Evolutionary conservation across 371 early-diverging fungal genomes (phyloP), one percentile per base, ranked within the genome.

Genomic region (Mucor circinelloides): DNA sequence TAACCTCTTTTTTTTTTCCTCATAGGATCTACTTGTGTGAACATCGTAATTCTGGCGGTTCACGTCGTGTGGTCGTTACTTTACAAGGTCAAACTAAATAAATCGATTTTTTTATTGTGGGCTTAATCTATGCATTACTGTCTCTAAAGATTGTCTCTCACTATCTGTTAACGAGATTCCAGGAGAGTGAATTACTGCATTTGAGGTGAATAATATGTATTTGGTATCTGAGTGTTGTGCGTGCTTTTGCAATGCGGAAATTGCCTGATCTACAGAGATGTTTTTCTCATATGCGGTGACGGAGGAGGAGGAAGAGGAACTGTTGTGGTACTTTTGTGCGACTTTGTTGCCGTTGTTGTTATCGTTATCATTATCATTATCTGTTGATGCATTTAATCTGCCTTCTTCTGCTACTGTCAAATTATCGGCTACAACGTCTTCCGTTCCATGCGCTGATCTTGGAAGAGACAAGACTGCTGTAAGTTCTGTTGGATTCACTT

Each of bases 11-110:
- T 30, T 56, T 3, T 30, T 15, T 31, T n/a, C n/a, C n/a, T 21
- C 17, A 30, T 74, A 88, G 90, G 1, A 91, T 91, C 31, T 91
- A 86, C 75, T 71, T 91, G 17, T 90, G 90, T 68, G 95, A 95
- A 64, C 94, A 94, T 68, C 83, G 95, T 38, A 73, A 89, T 60
- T 73, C 77, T 36, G 89, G 88, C 30, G 90, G 90, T 15, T 69
- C 81, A 3, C 80, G 95, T 30, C 77, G 74, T 42, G 65, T 91
- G 38, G 89, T 94, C 0, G 86, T 94, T 8, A 94, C 94, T 2
- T 59, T 94, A 8, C 89, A 93, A 65, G 94, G 95, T 30, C 81
- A 88, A 72, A 83, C 67, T 28, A 66, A 65, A 34, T 36, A 63
- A 44, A 56, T 9, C 3, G 9, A 2, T 4, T 54, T 23, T 54